Base-by-base conservation (phyloP, 2,329 filamentous ascomycete species). In the Penicillium sp. region DNA sequence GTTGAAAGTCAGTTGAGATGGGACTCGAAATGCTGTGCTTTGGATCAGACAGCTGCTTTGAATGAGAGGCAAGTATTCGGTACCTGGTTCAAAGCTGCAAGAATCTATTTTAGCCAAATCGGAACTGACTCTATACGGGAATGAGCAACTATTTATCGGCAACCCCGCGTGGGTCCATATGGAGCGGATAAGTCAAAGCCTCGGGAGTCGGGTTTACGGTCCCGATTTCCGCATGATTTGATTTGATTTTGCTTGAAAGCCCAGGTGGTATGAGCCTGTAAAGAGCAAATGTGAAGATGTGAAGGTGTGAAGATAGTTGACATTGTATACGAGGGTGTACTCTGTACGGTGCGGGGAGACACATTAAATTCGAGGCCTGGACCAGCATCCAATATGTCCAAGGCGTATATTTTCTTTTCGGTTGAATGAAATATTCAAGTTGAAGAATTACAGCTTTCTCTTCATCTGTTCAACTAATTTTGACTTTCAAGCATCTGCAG, bases 121-220 rank as follows among this genome's bases (percentile, higher is more conserved):
- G 34, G n/a, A 16, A 31, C 34, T 34, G 11, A 22, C 11, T 26
- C 6, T 32, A 34, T 14, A 50, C 11, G 38, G 50, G 43, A 46
- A 37, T 16, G 14, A 29, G 47, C 22, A 50, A 26, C 20, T 60
- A 63, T 60, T 64, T 65, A 62, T 57, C 32, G 37, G 35, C 38
- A 48, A 61, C 61, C 64, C 63, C 64, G 60, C 65, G 61, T 52
- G 59, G 47, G 55, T 57, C 57, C 31, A 20, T 55, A 64, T 43
- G 45, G 57, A 38, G 56, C 57, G 56, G 59, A 57, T 56, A n/a
- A 40, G 40, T 34, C 44, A 43, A 52, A 53, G 51, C 56, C 55
- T 58, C 58, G 60, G 60, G 35, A 52, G 46, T 57, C 53, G 55
- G 53, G 26, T 51, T 39, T 34, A 35, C 42, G 18, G 18, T 47